Conservation (phyloP, 495 filamentous ascomycete genomes). For the Parmelia sp. region DNA sequence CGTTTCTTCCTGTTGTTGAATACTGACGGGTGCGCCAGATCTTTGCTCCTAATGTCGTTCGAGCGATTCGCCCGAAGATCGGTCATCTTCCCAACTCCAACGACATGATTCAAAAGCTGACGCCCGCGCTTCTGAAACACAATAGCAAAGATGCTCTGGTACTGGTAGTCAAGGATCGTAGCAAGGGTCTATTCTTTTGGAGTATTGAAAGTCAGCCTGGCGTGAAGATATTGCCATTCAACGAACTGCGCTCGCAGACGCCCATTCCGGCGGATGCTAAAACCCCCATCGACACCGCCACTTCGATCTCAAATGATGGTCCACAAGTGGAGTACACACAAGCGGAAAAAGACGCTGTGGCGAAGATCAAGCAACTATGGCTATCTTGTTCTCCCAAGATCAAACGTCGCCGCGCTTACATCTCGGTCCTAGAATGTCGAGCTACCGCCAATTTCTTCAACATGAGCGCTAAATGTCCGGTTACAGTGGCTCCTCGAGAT, state of each 20-base stretch:
- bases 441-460: neutral
- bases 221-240: neutral
- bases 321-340: neutral
- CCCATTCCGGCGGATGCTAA: neutral
- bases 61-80: neutral
- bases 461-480: neutral
- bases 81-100: neutral
- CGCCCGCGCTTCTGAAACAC: neutral
- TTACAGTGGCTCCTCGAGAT: neutral
- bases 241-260: neutral
- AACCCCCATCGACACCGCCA: too few relatives aligned
- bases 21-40: neutral
- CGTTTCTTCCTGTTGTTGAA: accelerated
- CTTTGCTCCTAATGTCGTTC: neutral
- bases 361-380: neutral
- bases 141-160: neutral
- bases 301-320: too few relatives aligned
- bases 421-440: neutral
- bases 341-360: neutral
- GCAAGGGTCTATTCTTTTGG: neutral
- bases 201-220: neutral
- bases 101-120: neutral
- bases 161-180: neutral
- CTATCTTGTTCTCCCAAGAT: neutral
- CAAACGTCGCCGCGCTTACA: neutral